phyloP scores from a whole-genome alignment of 371 early-diverging fungal genomes.

The Syncephalastrum sp. region DNA sequence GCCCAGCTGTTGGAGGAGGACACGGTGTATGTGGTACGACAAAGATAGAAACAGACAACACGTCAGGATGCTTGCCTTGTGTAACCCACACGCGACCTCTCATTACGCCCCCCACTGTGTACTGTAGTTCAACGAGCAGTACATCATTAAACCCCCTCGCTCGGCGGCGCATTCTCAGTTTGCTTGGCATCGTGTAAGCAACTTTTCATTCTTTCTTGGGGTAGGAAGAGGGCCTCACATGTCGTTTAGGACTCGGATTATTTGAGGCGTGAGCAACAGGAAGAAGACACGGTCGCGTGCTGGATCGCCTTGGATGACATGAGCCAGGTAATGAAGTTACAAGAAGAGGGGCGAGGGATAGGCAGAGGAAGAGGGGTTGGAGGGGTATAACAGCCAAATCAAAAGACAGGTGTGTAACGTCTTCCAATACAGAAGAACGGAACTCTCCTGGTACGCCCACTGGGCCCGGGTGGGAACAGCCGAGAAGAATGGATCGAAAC shows the following conservation, averaged over 20 bases:
- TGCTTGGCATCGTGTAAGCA: conserved; percentile 53
- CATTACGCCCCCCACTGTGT: neutral
- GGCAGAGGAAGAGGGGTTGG: too few relatives aligned
- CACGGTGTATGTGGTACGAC: conserved; percentile 22
- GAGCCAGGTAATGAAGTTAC: conserved; percentile 10
- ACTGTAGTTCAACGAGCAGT: conserved; percentile 57
- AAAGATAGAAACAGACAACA: neutral
- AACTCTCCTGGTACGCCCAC: too few relatives aligned
- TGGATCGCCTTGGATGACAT: conserved; percentile 57
- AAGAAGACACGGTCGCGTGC: conserved; percentile 43
- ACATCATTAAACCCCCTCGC: conserved; percentile 59
- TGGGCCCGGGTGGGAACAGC: conserved; percentile 12
- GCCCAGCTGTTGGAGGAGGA: conserved; percentile 22
- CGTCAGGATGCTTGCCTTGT: conserved; percentile 1
- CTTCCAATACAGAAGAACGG: conserved; percentile 7
- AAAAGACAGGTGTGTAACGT: conserved; percentile 31
- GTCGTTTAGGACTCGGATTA: conserved; percentile 41
- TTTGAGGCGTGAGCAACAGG: conserved; percentile 19
- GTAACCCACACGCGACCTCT: neutral
- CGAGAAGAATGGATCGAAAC: conserved; percentile 10
- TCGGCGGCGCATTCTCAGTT: conserved; percentile 34
- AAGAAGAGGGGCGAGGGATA: too few relatives aligned
- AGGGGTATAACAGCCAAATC: neutral
- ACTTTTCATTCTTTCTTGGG: neutral
- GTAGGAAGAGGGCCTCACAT: neutral